Evolutionary conservation across 2,329 filamentous ascomycete genomes (phyloP), one percentile per base, ranked within the genome.

Genomic region (Neonectria magnoliae): DNA sequence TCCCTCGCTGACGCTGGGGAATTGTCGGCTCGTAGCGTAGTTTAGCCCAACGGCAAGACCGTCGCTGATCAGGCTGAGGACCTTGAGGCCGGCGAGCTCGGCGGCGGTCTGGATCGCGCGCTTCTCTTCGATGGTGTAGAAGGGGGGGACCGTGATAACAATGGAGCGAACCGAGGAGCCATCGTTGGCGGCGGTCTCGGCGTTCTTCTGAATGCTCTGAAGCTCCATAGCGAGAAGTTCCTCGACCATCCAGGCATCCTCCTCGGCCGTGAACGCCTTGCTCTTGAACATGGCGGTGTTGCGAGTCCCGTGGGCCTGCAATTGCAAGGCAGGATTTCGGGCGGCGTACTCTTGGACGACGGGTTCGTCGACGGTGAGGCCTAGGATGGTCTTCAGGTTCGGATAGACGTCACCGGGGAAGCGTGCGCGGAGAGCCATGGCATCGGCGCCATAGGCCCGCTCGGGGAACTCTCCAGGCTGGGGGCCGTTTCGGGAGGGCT

Each of bases 151-250:
- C 0, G 96, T 97, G 71, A 99, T 89, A 65, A 99, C 94, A 44
- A 90, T 89, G 68, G 97, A 94, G 61, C 90, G 90, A 52, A 98
- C 88, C 62, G 84, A 84, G 57, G 87, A 89, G 20, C 89, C 92
- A 65, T 92, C 88, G 31, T 93, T 94, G 63, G 94, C 94, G 74
- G 97, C 81, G 50, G 83, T 82, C 81, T 98, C 93, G 14, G 96
- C 96, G 75, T 98, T 98, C 77, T 89, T 89, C 78, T 91, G 92
- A 72, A 98, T 89, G 79, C 93, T 96, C 83, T 97, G 93, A 70
- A 99, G 85, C 81, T 98, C 90, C 96, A 99, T 99, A 53, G 94
- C 94, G 76, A 99, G 81, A 70, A 99, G 85, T 82, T 99, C 96
- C 82, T 99, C 96, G 0, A 98, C 91, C 73, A 92, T 87, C 88